Percentiles rank a stretch among this genome's conserved stretches.
These are phyloP conservation scores for Pyrus hybrid DNA, from an alignment of 331 rosid species.

Conservation along the genomic window DNA sequence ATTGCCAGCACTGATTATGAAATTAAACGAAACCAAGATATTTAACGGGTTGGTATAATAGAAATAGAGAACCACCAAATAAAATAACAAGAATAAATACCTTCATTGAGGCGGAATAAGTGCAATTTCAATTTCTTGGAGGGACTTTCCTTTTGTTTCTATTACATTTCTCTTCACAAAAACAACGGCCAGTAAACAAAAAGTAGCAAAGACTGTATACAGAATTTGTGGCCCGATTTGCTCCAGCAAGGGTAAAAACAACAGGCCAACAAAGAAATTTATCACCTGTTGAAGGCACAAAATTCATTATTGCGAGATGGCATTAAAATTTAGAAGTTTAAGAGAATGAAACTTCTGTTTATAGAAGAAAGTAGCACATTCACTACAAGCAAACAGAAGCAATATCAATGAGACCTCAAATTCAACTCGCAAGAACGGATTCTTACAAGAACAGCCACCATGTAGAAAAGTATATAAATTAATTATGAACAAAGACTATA, in stretches of 20 bases:
- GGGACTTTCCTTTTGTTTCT: constrained; percentile 96
- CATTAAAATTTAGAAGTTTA: not conserved
- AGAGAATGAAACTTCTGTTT: not conserved
- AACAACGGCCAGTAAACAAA: constrained; percentile 64
- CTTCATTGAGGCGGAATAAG: constrained; percentile 71
- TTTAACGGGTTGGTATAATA: not conserved
- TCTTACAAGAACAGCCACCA: not conserved
- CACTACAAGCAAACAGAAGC: not conserved
- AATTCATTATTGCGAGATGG: not conserved
- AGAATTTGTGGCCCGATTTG: constrained; percentile 66
- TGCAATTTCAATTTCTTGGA: constrained; percentile 95
- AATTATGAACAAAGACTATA: not conserved
- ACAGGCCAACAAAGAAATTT: constrained; percentile 88
- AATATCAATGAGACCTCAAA: not conserved
- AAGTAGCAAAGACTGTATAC: constrained; percentile 59
- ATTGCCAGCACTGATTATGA: not conserved
- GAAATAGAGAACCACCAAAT: not conserved
- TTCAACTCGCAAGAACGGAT: not conserved
- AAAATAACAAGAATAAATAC: not conserved
- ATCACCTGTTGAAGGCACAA: constrained; percentile 46
- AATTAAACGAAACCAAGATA: not conserved
- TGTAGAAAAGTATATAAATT: not conserved
- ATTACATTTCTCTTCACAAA: constrained; percentile 81
- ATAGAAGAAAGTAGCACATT: not conserved
- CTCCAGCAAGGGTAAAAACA: constrained; percentile 82